These are phyloP conservation scores for Thinopyrum obtusiflorum DNA, from an alignment of 202 grass and related monocot species.

Conservation along the genomic window DNA sequence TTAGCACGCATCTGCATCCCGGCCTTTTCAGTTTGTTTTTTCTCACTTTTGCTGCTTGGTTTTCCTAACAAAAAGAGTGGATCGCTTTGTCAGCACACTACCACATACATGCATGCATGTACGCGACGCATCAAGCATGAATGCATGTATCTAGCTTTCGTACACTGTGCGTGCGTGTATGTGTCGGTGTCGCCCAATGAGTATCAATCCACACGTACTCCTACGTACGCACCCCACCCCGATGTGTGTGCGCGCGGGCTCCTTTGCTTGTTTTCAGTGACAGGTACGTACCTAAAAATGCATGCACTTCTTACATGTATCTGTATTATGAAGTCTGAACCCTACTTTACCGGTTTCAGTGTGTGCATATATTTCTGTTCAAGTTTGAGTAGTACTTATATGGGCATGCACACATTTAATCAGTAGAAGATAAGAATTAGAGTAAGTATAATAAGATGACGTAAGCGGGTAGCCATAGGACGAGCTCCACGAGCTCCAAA, in stretches of 20 bases:
- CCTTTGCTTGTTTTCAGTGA: slow-evolving; percentile 32
- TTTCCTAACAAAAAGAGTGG: background rate
- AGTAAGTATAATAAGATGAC: no score
- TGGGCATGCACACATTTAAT: no score
- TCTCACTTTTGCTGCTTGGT: background rate
- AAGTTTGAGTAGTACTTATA: no score
- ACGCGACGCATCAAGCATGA: background rate
- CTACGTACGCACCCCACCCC: background rate
- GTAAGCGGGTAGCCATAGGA: no score
- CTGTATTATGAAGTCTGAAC: background rate
- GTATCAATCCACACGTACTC: background rate
- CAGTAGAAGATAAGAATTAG: no score
- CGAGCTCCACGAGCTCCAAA: no score
- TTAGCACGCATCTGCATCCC: background rate
- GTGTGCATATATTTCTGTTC: background rate
- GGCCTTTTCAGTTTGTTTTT: background rate
- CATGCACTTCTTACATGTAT: background rate
- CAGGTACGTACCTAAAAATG: background rate
- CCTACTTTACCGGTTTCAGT: background rate
- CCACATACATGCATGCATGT: background rate
- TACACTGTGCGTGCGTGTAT: background rate
- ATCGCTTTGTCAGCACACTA: background rate
- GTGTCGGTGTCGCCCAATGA: background rate
- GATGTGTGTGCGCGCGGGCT: background rate
- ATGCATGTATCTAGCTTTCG: background rate